A percentile compares a stretch with the other conserved stretches of the same genome.
phyloP scores from a whole-genome alignment of 1,139 yeast species.

The Magnusiomyces suaveolens region DNA sequence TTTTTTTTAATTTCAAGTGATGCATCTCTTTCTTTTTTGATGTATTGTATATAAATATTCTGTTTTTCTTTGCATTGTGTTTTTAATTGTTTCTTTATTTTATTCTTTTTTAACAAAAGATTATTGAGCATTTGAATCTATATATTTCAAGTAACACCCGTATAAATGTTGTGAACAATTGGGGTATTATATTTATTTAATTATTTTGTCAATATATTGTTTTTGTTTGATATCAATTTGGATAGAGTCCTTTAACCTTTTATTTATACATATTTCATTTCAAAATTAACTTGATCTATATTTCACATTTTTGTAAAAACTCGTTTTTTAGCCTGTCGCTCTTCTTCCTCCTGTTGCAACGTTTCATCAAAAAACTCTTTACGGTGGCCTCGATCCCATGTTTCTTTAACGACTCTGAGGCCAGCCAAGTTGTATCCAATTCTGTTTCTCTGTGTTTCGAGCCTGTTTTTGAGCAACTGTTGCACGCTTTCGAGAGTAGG shows the following conservation, averaged over 20 bases:
- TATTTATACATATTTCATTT: no score
- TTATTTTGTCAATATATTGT: no score
- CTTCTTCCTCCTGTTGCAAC: constrained; percentile 48
- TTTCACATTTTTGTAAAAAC: constrained; percentile 34
- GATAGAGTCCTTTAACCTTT: no score
- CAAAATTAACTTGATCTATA: no score
- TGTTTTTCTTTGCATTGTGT: neutral
- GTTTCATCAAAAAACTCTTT: constrained; percentile 64
- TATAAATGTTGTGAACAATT: no score
- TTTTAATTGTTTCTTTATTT: neutral
- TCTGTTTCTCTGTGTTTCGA: constrained; percentile 45
- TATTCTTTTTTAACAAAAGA: constrained; percentile 2
- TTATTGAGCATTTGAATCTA: neutral
- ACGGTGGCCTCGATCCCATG: constrained; percentile 72
- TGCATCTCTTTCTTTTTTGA: no score
- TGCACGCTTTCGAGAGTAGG: constrained; percentile 32
- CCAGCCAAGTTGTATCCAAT: constrained; percentile 89
- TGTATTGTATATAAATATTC: neutral
- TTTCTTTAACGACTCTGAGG: constrained; percentile 57
- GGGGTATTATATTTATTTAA: no score
- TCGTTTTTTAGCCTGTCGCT: constrained; percentile 56
- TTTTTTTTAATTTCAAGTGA: no score
- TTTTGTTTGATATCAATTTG: no score
- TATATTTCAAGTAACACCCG: neutral
- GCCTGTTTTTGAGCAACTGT: constrained; percentile 32